phyloP scores from a whole-genome alignment of 1,139 yeast species.

The Saccharomycopsis hybrid region DNA sequence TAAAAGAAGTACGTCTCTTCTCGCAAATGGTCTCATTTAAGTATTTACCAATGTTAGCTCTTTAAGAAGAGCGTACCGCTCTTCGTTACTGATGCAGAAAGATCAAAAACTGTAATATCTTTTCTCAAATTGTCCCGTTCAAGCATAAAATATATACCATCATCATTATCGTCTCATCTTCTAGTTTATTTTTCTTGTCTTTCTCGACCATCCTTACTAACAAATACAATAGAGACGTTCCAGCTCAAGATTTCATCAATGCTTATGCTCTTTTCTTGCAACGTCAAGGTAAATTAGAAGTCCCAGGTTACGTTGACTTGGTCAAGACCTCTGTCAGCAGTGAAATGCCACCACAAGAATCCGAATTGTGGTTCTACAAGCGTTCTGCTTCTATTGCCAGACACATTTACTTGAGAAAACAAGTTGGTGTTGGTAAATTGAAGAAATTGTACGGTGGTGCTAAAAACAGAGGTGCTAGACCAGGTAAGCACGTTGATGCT shows the following conservation, averaged over 20 bases:
- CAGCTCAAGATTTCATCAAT: conserved; percentile 99
- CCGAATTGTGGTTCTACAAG: conserved; percentile 99
- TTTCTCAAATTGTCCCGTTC: no score
- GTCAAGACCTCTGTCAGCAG: conserved; percentile 99
- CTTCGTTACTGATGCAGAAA: no score
- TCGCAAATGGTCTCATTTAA: no score
- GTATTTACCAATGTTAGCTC: no score
- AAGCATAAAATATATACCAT: no score
- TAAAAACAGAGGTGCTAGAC: conserved; percentile 98
- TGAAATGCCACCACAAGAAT: conserved; percentile 99
- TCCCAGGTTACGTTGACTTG: conserved; percentile 99
- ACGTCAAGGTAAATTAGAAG: conserved; percentile 99
- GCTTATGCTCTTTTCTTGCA: conserved; percentile 99
- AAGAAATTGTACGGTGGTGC: conserved; percentile 99
- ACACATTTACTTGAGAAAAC: conserved; percentile 99
- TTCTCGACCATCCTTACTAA: conserved; percentile 28
- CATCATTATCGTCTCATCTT: no score
- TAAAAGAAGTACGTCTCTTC: no score
- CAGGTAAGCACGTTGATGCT: conserved; percentile 98
- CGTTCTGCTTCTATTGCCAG: conserved; percentile 99
- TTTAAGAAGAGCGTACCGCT: no score
- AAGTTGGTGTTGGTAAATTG: conserved; percentile 98
- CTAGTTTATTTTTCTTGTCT: no score
- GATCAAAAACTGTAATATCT: no score
- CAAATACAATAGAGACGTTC: conserved; percentile 85